Percentiles rank a stretch among this genome's conserved stretches.
Evolutionary conservation across 768 basidiomycete genomes (phyloP).

Genomic region (Exidia glandulosa): DNA sequence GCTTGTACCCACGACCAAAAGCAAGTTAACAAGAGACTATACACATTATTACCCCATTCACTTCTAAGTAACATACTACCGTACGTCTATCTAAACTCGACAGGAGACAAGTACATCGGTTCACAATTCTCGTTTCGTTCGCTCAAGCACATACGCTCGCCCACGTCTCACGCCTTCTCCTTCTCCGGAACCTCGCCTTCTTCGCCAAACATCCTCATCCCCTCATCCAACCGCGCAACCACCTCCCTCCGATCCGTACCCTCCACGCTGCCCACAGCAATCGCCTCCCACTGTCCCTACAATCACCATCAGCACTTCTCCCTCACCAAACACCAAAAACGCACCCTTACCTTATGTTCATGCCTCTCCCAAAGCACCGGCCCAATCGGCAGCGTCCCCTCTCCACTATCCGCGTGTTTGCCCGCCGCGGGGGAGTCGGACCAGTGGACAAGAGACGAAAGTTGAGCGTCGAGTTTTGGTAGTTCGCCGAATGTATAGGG

Average conservation of each 20-base stretch:
- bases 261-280: not conserved
- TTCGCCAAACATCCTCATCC: not conserved
- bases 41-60: too few species aligned
- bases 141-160: not conserved
- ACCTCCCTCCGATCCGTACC: not conserved
- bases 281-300: not conserved
- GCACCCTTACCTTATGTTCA: too few species aligned
- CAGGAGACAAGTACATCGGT: not conserved
- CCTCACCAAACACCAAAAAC: too few species aligned
- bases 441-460: not conserved
- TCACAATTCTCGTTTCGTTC: not conserved
- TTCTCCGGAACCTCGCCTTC: not conserved
- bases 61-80: too few species aligned
- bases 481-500: conserved; percentile 61
- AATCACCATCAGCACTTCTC: too few species aligned
- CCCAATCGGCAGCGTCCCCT: not conserved
- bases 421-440: not conserved
- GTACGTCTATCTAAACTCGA: too few species aligned
- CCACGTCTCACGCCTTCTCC: not conserved
- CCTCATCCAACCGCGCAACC: not conserved
- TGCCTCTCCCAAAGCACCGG: not conserved
- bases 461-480: conserved; percentile 48
- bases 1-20: too few species aligned
- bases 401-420: not conserved
- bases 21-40: too few species aligned